A percentile compares a stretch with the other conserved stretches of the same genome.
phyloP scores from a whole-genome alignment of 495 filamentous ascomycete species.

The Xylaria bambusicola region DNA sequence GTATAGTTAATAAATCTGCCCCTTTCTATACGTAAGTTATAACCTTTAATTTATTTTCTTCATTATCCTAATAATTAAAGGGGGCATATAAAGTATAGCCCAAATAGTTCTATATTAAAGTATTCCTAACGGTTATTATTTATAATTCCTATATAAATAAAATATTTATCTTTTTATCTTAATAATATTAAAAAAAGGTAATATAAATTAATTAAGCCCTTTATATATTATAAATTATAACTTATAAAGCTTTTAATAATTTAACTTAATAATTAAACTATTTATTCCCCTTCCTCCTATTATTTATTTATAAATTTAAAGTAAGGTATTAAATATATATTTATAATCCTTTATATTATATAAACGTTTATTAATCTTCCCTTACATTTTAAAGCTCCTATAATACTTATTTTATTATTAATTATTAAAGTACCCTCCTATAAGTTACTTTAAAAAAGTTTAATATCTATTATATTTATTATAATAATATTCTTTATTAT shows the following conservation, averaged over 20 bases:
- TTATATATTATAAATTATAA: slow-evolving; percentile 3
- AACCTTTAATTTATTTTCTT: neutral
- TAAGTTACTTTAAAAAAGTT: no score
- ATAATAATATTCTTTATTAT: no score
- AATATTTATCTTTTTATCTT: neutral
- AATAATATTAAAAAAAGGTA: slow-evolving; percentile 1
- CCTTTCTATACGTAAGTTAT: neutral
- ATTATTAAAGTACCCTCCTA: no score
- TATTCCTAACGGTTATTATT: neutral
- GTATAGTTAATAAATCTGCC: neutral
- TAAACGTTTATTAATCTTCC: neutral
- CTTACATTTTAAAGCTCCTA: neutral
- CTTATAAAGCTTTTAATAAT: slow-evolving; percentile 2
- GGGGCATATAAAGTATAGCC: neutral
- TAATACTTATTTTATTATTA: neutral
- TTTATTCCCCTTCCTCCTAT: neutral
- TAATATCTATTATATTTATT: no score
- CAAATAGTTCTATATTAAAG: neutral
- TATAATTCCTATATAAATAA: neutral
- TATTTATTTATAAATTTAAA: neutral
- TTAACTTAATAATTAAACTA: neutral
- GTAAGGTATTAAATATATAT: slow-evolving; percentile 2
- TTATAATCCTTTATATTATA: neutral
- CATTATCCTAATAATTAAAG: neutral
- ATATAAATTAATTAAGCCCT: neutral